Percentiles rank a stretch among this genome's conserved stretches.
Conservation (phyloP, 768 basidiomycete species). For the Calocera viscosa region DNA sequence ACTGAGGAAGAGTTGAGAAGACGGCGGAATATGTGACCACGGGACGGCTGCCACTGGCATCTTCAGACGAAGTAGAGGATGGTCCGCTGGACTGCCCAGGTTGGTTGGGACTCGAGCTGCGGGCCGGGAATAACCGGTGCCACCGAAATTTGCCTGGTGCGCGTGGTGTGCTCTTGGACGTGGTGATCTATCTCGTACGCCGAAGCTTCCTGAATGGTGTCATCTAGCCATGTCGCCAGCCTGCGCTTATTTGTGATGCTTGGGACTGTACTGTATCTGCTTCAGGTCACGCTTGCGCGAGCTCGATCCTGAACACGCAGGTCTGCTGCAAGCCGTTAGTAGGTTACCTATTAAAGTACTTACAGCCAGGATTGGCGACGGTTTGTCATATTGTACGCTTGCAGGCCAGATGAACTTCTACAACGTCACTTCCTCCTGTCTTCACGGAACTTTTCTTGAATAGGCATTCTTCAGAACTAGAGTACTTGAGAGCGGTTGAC, state of each 20-base stretch:
- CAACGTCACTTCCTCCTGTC: conserved; percentile 1
- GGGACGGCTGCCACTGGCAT: no score
- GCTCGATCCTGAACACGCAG: background rate
- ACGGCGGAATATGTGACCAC: no score
- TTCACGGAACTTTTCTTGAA: conserved; percentile 5
- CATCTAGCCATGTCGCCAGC: no score
- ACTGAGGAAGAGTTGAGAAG: no score
- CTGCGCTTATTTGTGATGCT: background rate
- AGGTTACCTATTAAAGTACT: background rate
- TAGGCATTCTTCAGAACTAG: conserved; percentile 9
- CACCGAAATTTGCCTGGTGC: no score
- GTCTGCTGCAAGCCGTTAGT: background rate
- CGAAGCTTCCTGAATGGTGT: no score
- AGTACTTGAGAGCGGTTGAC: conserved; percentile 5
- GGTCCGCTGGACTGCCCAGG: no score
- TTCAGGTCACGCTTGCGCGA: background rate
- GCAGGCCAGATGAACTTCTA: background rate
- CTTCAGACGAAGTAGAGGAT: no score
- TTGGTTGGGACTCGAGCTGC: no score
- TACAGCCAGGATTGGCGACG: background rate
- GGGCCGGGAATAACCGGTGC: no score
- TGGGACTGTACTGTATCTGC: background rate
- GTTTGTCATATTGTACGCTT: background rate
- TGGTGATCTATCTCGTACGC: no score
- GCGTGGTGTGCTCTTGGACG: no score